Base-by-base conservation (phyloP, 2,329 filamentous ascomycete genomes). In the Thermomyces lanuginosus region DNA sequence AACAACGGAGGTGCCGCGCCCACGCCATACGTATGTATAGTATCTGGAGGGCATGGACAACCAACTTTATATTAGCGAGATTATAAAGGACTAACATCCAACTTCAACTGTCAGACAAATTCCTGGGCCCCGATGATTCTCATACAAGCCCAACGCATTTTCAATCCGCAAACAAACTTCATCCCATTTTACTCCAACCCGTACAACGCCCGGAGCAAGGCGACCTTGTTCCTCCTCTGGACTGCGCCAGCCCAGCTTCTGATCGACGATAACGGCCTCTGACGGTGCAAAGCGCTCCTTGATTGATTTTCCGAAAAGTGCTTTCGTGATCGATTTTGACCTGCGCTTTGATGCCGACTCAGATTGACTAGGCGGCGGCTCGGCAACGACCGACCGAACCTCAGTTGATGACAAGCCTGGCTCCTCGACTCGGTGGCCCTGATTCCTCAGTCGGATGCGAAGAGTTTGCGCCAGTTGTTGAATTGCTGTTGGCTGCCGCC, bases 71-170 rank as follows among this genome's bases (percentile, higher is more conserved):
- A n/a, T n/a, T n/a, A n/a, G n/a, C n/a, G n/a, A n/a, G n/a, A n/a
- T n/a, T n/a, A n/a, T 16, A 22, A 24, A 25, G 29, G 16, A n/a
- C 17, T 32, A 38, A 11, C 36, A 33, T 13, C 46, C 46, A 22
- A 49, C 40, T 29, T 49, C 46, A 27, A 49, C 40, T 19, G 39
- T 35, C 9, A 48, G 24, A 36, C 43, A 49, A 19, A 56, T 35
- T 17, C 41, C 49, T 16, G 43, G 48, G 7, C 48, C 46, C 15
- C 45, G 47, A 22, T 36, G 38, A 7, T 55, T 61, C 31, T 61
- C 53, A 34, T 53, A 56, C 26, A 63, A 38, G 1, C 59, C 59
- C 42, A 57, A 55, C 8, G 51, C 47, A 21, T 46, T 61, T 32
- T 59, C 54, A 10, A 45, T 46, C 6, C 60, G 47, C 26, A 61